Evolutionary conservation across 2,329 filamentous ascomycete genomes (phyloP), one percentile per base, ranked within the genome.

Genomic region (Fonsecaea monophora): DNA sequence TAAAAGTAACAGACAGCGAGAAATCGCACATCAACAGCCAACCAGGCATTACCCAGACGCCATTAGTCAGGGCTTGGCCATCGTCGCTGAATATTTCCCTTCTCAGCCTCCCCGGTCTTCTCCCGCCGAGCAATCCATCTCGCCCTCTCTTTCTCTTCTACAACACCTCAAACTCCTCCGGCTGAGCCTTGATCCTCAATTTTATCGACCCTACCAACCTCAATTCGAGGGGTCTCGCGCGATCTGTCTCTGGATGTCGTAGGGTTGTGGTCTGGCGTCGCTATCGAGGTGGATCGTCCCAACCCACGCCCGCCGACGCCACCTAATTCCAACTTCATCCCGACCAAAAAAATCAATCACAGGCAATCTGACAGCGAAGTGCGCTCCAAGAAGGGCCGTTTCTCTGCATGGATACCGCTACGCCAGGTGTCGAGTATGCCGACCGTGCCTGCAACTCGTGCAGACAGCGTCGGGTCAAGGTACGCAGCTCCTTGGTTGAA

Each of bases 391-490:
- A 61, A 61, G 21, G 9, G 34, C 45, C 59, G 25, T 40, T 37
- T 54, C 30, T 25, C 40, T 64, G 66, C 55, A 68, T 68, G 66
- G 66, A 61, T 50, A 55, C 57, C 65, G 40, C 34, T 35, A 48
- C 57, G 45, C n/a, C 42, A 21, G 63, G 56, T 53, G 53, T 58
- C 34, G 53, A 59, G 12, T 57, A 56, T 40, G 66, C 68, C 40
- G 68, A 70, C 34, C 63, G 66, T 37, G 68, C 68, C 65, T 70
- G 68, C 45, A 68, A 70, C 48, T 64, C 66, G 10, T 70, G 68
- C 60, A 64, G 68, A 64, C 68, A 68, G 45, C 68, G 68, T 45
- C 66, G 68, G 8, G 68, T 70, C 53, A 70, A 70, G 68, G 68
- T 70, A 66, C 25, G 61, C 53, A 13, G 13, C 34, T 32, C 59